phyloP scores from a whole-genome alignment of 371 early-diverging fungal species.

The Lichtheimia ramosa region DNA sequence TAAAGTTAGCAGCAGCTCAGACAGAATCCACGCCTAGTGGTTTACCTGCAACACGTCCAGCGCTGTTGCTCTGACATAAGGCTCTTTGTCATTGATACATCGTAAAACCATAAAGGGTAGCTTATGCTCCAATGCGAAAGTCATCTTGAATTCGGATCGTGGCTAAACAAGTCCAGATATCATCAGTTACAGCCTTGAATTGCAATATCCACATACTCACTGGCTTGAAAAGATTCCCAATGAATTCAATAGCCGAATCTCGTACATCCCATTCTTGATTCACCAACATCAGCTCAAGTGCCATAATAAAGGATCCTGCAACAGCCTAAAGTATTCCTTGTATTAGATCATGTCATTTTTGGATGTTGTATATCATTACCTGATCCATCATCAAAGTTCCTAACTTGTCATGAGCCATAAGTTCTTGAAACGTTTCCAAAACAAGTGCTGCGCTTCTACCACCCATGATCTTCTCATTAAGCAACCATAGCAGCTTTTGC shows the following conservation, averaged over 20 bases:
- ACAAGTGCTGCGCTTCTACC: constrained; percentile 42
- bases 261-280: constrained; percentile 65
- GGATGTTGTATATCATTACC: constrained; percentile 2
- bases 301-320: constrained; percentile 27
- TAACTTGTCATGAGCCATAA: constrained; percentile 40
- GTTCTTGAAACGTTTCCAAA: constrained; percentile 40
- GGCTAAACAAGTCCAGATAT: constrained; percentile 7
- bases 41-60: constrained; percentile 49
- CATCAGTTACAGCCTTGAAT: not conserved
- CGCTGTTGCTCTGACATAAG: constrained; percentile 60
- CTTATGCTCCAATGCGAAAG: constrained; percentile 48
- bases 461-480: constrained; percentile 33
- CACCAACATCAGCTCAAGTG: constrained; percentile 40
- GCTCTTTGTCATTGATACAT: constrained; percentile 51
- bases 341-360: not conserved
- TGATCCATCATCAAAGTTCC: constrained; percentile 24
- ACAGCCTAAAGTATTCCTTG: not conserved
- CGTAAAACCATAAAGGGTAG: constrained; percentile 44
- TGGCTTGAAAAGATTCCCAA: constrained; percentile 47
- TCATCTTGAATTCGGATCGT: constrained; percentile 20
- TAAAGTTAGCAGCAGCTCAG: not conserved
- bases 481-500: constrained; percentile 28
- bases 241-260: constrained; percentile 54
- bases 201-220: not conserved
- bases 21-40: not conserved